Conservation (phyloP, 495 filamentous ascomycete genomes). For the Penicillium arizonense region DNA sequence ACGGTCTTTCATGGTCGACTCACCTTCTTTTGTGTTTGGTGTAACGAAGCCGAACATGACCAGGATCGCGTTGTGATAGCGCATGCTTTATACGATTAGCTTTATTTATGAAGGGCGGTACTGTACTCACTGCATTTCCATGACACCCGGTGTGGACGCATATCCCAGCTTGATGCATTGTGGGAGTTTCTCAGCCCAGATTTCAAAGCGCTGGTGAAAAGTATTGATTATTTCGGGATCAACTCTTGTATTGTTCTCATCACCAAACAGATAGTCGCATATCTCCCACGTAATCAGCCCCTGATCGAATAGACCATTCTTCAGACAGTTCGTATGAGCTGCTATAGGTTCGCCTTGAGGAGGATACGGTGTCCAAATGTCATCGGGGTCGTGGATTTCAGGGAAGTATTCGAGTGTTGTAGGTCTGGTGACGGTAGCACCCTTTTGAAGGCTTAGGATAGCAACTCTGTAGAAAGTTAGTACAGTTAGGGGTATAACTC, state of each 20-base stretch:
- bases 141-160: neutral
- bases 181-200: neutral
- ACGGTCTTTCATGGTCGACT: neutral
- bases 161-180: neutral
- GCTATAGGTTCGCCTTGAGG: neutral
- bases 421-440: conserved; percentile 7
- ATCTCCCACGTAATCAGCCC: conserved; percentile 11
- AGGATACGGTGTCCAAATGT: conserved; percentile 20
- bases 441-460: conserved; percentile 10
- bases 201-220: conserved; percentile 6
- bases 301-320: conserved; percentile 4
- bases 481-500: neutral
- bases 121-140: conserved; percentile 10
- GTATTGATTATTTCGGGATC: neutral
- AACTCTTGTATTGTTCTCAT: neutral
- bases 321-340: conserved; percentile 14
- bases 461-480: conserved; percentile 1
- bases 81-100: neutral
- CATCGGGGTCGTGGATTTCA: conserved; percentile 7
- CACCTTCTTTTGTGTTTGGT: neutral
- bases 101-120: neutral
- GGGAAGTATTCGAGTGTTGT: neutral
- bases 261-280: conserved; percentile 9
- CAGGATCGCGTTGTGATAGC: conserved; percentile 5
- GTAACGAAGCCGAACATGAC: conserved; percentile 6